Conservation (phyloP, 2,329 filamentous ascomycete genomes). For the Nothophaeocryptopus gaeumannii region DNA sequence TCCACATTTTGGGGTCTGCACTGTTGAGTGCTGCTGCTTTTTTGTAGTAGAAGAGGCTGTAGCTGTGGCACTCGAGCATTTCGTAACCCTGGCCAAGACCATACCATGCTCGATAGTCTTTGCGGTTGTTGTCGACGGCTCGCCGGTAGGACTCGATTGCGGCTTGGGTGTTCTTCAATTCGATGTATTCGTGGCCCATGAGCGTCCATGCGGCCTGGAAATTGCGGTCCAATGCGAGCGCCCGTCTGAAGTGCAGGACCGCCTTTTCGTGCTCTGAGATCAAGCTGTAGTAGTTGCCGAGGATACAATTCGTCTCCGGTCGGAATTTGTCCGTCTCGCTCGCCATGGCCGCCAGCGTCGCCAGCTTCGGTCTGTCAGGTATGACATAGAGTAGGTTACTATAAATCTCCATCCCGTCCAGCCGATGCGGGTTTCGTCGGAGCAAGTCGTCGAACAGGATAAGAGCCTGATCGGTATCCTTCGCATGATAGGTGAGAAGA, state of each 20-base stretch:
- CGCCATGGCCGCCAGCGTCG: slow-evolving; percentile 87
- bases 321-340: slow-evolving; percentile 92
- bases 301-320: slow-evolving; percentile 92
- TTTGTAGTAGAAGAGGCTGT: slow-evolving; percentile 96
- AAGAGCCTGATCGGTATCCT: slow-evolving; percentile 63
- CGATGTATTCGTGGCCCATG: slow-evolving; percentile 98
- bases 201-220: slow-evolving; percentile 96
- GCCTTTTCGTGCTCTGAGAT: slow-evolving; percentile 96
- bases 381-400: slow-evolving; percentile 97
- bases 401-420: slow-evolving; percentile 92
- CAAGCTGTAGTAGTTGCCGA: slow-evolving; percentile 95
- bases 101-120: slow-evolving; percentile 98
- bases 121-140: slow-evolving; percentile 91
- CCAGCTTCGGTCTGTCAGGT: slow-evolving; percentile 79
- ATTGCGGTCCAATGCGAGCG: slow-evolving; percentile 81
- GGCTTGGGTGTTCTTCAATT: slow-evolving; percentile 97
- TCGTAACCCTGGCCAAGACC: slow-evolving; percentile 96
- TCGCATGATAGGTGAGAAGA: slow-evolving; percentile 84
- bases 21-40: slow-evolving; percentile 89
- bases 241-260: slow-evolving; percentile 94
- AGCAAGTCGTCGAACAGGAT: slow-evolving; percentile 53
- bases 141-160: slow-evolving; percentile 95
- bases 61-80: slow-evolving; percentile 95
- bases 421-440: slow-evolving; percentile 63
- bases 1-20: slow-evolving; percentile 98